Evolutionary conservation across 768 basidiomycete genomes (phyloP), one percentile per base, ranked within the genome.

Genomic region (Trametes punicea): DNA sequence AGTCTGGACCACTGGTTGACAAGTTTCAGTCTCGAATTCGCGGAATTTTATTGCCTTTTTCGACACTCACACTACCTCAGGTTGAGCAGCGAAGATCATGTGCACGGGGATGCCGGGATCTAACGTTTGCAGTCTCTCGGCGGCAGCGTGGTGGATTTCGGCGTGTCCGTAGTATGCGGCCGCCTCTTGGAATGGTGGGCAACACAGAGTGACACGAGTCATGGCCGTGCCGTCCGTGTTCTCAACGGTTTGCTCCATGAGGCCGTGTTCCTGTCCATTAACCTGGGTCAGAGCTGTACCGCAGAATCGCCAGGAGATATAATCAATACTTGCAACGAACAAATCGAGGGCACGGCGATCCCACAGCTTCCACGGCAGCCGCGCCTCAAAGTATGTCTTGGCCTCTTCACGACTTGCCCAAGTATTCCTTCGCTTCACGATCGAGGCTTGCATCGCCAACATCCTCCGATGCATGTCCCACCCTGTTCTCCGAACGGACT

Each of bases 331-430:
- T 23, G 45, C 51, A 6, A 68, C 67, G 30, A 78, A 62, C n/a
- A 75, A 48, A 6, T 62, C 67, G 16, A 79, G 48, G 1, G 74
- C 71, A 4, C 75, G 69, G 2, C 68, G 64, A 62, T 82, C 76
- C 77, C 78, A 82, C 6, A 59, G 60, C 31, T 65, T 73, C 78
- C 79, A 82, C 0, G 80, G 80, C 41, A 70, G 61, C 10, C 75
- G 70, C 40, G 73, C 72, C n/a, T 57, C 65, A 44, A 80, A 75
- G 66, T 77, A 80, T 27, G 59, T 46, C 15, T 70, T 70, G 1
- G 80, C 81, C 15, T 72, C 71, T 25, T 75, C 70, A 25, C 69
- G 66, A 15, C 71, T 75, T 1, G 60, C 51, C 80, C 80, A 83
- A 2, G 60, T 64, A 50, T 75, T 67, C 10, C 73, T 70, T 16